Conservation (phyloP, 2,329 filamentous ascomycete genomes). For the Monosporascus sp. region DNA sequence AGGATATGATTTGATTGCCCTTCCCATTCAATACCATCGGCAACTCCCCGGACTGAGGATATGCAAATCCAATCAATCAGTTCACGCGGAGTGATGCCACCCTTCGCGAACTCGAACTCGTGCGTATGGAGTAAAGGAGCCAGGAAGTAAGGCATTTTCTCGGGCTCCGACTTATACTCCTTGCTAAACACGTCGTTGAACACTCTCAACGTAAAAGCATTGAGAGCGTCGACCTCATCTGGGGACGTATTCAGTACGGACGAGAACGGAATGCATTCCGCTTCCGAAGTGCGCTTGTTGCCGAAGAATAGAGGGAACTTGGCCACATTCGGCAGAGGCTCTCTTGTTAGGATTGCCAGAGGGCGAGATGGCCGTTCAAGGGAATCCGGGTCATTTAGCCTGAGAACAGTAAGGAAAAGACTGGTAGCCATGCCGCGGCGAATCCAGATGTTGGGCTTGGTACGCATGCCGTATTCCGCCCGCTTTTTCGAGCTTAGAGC, state of each 20-base stretch:
- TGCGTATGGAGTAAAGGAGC: conserved; percentile 48
- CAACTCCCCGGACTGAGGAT: conserved; percentile 27
- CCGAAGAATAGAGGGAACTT: conserved; percentile 69
- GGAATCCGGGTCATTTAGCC: conserved; percentile 49
- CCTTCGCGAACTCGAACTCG: conserved; percentile 15
- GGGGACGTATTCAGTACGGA: conserved; percentile 38
- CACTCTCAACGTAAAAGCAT: conserved; percentile 66
- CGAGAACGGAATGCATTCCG: conserved; percentile 43
- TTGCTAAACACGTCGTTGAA: conserved; percentile 91
- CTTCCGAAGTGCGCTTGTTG: conserved; percentile 52
- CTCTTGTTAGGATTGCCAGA: conserved; percentile 66
- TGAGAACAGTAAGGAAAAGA: conserved; percentile 59
- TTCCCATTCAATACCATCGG: conserved; percentile 33
- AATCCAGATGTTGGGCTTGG: conserved; percentile 74
- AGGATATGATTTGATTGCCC: conserved; percentile 45
- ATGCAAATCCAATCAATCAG: conserved; percentile 61
- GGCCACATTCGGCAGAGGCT: conserved; percentile 58
- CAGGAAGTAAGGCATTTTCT: conserved; percentile 77
- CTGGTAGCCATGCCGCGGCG: conserved; percentile 38
- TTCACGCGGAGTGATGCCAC: conserved; percentile 12
- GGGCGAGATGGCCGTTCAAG: conserved; percentile 57
- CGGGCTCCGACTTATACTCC: conserved; percentile 57
- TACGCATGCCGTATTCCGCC: conserved; percentile 67
- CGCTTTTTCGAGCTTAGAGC: conserved; percentile 76
- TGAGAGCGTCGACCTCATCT: conserved; percentile 49